Evolutionary conservation across 2,329 filamentous ascomycete genomes (phyloP), one percentile per base, ranked within the genome.

Genomic region (Trichoderma hamatum): DNA sequence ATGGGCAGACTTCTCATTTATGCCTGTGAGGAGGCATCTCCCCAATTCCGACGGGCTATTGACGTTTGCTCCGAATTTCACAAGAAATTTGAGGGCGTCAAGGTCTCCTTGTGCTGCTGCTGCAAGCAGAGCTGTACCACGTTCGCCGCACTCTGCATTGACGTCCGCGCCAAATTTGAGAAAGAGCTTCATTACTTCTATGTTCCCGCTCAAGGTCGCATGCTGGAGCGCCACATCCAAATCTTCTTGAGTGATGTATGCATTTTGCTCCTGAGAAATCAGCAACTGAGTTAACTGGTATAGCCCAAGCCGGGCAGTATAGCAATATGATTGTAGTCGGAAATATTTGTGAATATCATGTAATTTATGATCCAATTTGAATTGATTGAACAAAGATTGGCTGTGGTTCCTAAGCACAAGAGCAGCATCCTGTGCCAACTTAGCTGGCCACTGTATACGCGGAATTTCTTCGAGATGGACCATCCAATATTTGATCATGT

Each of bases 1-100:
- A 1, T 28, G 21, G 3, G 9, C 3, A 3, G 13, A 5, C 9
- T 2, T 3, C 1, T 14, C 0, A 6, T 4, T 0, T 4, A 49
- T 1, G 9, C 10, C 13, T 30, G 36, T n/a, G 36, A 46, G 24
- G 3, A 49, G n/a, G 7, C n/a, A 24, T 11, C 46, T 49, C n/a
- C n/a, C 46, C 11, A 4, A 24, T 11, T 24, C 1, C n/a, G 46
- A 49, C 10, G n/a, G 21, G 11, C 5, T 13, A 14, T 60, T 30
- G 10, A 60, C 24, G 30, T 60, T 5, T 3, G 19, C 58, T 10
- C 36, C 58, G 10, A 7, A 13, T 19, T 13, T 9, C 16, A 60
- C 16, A 46, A 60, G 19, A 9, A 61, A 3, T 30, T 67, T 24
- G 5, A 67, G 2, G 11, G 36, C 5, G 7, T 19, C 14, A 6